Evolutionary conservation across 2,329 filamentous ascomycete genomes (phyloP).

Genomic region (Monosporascus sp.): DNA sequence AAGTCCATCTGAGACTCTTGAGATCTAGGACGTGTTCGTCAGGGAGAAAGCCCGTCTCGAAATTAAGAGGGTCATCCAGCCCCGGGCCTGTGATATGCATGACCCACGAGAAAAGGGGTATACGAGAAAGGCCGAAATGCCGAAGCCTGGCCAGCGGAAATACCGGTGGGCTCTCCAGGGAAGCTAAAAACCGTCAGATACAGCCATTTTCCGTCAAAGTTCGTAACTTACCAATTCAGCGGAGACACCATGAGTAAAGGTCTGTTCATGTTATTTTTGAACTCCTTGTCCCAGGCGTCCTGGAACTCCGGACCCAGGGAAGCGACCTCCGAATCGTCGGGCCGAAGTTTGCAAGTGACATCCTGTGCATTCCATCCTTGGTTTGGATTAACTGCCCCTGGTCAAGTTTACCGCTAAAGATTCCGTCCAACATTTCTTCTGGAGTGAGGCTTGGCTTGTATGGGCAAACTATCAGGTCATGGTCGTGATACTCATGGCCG

Average conservation of each 20-base stretch:
- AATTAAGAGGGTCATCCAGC: too few relatives aligned
- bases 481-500: conserved; percentile 40
- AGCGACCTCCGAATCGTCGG: neutral
- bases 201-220: too few relatives aligned
- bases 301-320: neutral
- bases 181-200: too few relatives aligned
- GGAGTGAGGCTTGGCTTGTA: conserved; percentile 25
- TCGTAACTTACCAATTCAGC: too few relatives aligned
- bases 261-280: neutral
- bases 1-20: too few relatives aligned
- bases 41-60: too few relatives aligned
- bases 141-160: too few relatives aligned
- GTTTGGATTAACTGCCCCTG: neutral
- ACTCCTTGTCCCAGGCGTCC: neutral
- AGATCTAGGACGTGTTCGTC: too few relatives aligned
- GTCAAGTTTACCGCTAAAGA: neutral
- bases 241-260: neutral
- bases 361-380: neutral
- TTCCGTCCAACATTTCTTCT: neutral
- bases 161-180: too few relatives aligned
- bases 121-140: too few relatives aligned
- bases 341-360: neutral
- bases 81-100: too few relatives aligned
- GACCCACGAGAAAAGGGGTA: too few relatives aligned
- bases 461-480: conserved; percentile 40